Percentiles rank a stretch among this genome's conserved stretches.
These are phyloP conservation scores for Monosiga brevicollis DNA, from an alignment of 78 protist genomes.

Conservation along the genomic window DNA sequence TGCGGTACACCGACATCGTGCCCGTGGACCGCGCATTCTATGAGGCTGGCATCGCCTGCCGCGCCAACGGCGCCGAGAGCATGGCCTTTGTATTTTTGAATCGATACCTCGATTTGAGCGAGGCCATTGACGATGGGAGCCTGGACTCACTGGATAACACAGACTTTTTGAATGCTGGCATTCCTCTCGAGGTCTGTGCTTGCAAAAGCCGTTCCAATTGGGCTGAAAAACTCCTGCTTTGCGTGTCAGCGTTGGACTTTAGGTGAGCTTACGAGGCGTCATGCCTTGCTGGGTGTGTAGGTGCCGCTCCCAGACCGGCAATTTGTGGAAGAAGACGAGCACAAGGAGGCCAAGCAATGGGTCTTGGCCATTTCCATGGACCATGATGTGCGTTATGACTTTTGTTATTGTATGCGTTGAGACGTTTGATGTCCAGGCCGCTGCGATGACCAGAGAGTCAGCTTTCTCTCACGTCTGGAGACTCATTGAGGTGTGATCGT, in stretches of 20 bases:
- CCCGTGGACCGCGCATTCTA: constrained; percentile 70
- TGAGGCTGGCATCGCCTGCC: constrained; percentile 59
- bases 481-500: neutral
- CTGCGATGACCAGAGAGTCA: too few relatives aligned
- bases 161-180: constrained; percentile 49
- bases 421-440: too few relatives aligned
- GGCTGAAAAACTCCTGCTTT: neutral
- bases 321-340: neutral
- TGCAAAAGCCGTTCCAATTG: neutral
- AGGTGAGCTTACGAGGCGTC: neutral
- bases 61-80: neutral
- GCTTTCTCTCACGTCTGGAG: neutral
- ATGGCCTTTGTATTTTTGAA: constrained; percentile 48
- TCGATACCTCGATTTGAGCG: constrained; percentile 59
- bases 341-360: constrained; percentile 34
- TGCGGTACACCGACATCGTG: constrained; percentile 27
- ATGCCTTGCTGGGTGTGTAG: neutral
- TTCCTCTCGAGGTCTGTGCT: constrained; percentile 42
- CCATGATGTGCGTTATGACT: constrained; percentile 1
- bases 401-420: neutral
- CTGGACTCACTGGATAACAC: constrained; percentile 6
- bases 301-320: constrained; percentile 1
- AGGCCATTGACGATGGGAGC: constrained; percentile 51
- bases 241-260: neutral
- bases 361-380: constrained; percentile 39